phyloP scores from a whole-genome alignment of 495 filamentous ascomycete genomes.

The Penicillium cinerascens region DNA sequence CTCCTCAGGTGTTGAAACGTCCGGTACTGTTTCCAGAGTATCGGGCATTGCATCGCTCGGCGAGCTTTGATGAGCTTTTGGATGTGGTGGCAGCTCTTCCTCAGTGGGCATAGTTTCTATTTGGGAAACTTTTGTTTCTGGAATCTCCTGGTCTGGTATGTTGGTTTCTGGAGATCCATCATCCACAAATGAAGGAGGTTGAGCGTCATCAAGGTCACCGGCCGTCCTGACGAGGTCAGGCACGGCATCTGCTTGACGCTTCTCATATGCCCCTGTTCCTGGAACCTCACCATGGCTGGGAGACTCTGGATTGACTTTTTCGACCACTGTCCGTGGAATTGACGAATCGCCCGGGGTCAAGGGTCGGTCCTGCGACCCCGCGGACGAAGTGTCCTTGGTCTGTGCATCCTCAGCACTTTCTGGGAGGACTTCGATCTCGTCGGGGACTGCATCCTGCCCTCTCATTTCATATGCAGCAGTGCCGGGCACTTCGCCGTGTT shows the following conservation, averaged over 20 bases:
- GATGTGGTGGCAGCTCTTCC: conserved; percentile 31
- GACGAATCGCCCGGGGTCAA: conserved; percentile 54
- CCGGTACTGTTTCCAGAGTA: conserved; percentile 42
- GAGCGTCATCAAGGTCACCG: conserved; percentile 21
- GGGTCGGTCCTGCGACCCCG: conserved; percentile 35
- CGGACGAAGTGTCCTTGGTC: conserved; percentile 44
- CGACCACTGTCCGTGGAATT: conserved; percentile 79
- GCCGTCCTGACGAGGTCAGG: conserved; percentile 64
- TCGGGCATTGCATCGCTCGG: conserved; percentile 50
- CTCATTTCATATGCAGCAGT: conserved; percentile 57
- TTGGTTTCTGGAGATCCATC: conserved; percentile 15
- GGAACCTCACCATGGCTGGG: conserved; percentile 84
- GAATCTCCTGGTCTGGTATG: conserved; percentile 28
- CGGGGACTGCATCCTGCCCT: conserved; percentile 59
- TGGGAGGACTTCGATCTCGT: conserved; percentile 60
- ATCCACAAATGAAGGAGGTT: conserved; percentile 17
- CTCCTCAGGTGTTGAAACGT: conserved; percentile 38
- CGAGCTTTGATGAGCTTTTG: conserved; percentile 40
- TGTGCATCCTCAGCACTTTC: conserved; percentile 48
- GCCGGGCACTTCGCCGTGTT: conserved; percentile 61
- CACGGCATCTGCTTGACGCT: conserved; percentile 75
- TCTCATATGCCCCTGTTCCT: conserved; percentile 72
- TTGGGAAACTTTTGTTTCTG: conserved; percentile 44
- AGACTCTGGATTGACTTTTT: conserved; percentile 64
- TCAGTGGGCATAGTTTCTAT: conserved; percentile 37